Base-by-base conservation (phyloP, 106 monocot genomes). In the Dactylorhiza incarnata region DNA sequence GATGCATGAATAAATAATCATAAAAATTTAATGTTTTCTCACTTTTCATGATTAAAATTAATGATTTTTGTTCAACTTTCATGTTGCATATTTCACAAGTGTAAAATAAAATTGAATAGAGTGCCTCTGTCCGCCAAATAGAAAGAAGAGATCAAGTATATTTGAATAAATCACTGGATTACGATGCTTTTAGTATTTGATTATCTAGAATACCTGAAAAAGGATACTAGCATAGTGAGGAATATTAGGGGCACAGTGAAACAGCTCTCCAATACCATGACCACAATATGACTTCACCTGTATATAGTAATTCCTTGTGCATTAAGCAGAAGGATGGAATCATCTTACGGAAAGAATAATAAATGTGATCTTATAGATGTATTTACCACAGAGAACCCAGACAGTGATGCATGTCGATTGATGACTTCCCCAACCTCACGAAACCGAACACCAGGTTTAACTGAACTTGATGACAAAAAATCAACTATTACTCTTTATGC, bases 221-320 rank as follows among this genome's bases (percentile, higher is more conserved):
- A 83, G 90, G 86, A 91, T 99, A 99, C 99, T 94, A 86, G 71
- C 84, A 85, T 99, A 99, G 76, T 99, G 99, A 83, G 99, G 99
- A 71, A 99, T 94, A 70, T 94, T 94, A 76, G 99, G 99, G 48
- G 99, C 99, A 78, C 99, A 99, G 43, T 99, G 99, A 77, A 99
- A 99, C 26, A 99, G 72, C 75, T 99, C 99, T 65, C 99, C 99
- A 72, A 99, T 99, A 83, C 99, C 99, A 90, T 99, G 99, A 24
- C 99, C 99, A 78, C 99, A 99, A 67, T 94, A 94, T 59, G 99
- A 99, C 82, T 99, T 99, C 17, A 99, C 99, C 99, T 99, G 81
- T 58, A 84, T 73, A 10, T 8, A 76, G n/a, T 19, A n/a, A 59
- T 19, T 17, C 17, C 17, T 17, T 6, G n/a, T 16, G n/a, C 59